phyloP scores from a whole-genome alignment of 768 basidiomycete genomes.

The Scleroderma bovista region DNA sequence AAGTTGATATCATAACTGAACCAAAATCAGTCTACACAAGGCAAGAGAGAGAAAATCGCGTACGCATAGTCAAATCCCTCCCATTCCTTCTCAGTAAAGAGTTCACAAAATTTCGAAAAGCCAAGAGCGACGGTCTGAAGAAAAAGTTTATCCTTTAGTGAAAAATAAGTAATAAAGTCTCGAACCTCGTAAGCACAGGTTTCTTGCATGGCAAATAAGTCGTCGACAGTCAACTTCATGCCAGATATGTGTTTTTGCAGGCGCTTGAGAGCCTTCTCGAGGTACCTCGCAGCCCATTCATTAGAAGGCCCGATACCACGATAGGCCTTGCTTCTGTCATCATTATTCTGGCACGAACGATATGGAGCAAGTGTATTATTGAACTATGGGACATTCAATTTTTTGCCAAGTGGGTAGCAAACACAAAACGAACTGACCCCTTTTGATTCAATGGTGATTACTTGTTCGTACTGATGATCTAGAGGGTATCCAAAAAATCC shows the following conservation, averaged over 20 bases:
- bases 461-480: constrained; percentile 40
- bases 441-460: constrained; percentile 35
- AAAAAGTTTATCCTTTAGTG: background rate
- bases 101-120: constrained; percentile 80
- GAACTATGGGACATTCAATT: constrained; percentile 23
- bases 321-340: constrained; percentile 36
- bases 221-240: constrained; percentile 52
- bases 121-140: constrained; percentile 76
- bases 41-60: constrained; percentile 17
- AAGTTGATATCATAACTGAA: constrained; percentile 1
- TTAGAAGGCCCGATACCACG: constrained; percentile 48
- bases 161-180: background rate
- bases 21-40: background rate
- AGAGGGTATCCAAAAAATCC: constrained; percentile 48
- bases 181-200: constrained; percentile 74
- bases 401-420: constrained; percentile 8
- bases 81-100: constrained; percentile 88
- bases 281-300: constrained; percentile 65
- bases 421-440: constrained; percentile 23
- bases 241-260: constrained; percentile 53
- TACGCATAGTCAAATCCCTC: constrained; percentile 82
- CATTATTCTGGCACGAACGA: constrained; percentile 54
- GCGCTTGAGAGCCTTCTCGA: constrained; percentile 54
- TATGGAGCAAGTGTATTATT: constrained; percentile 45
- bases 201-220: constrained; percentile 70